Conservation (phyloP, 164 flowering plant species). For the Nymphaea thermarum region DNA sequence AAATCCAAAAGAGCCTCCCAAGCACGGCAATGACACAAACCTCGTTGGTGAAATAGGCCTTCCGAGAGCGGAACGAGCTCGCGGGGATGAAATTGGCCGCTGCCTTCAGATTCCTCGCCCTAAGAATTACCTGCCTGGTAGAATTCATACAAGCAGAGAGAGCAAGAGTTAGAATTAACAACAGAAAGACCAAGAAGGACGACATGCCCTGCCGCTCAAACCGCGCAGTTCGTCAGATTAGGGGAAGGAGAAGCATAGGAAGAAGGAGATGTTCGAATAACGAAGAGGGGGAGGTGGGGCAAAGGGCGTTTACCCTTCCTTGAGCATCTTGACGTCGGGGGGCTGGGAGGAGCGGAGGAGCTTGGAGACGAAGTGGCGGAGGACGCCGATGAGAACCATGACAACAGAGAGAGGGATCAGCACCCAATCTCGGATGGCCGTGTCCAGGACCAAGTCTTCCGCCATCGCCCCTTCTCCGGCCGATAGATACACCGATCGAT, state of each 20-base stretch:
- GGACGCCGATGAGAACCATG: slow-evolving; percentile 89
- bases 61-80: slow-evolving; percentile 75
- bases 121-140: slow-evolving; percentile 67
- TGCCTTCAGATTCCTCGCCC: slow-evolving; percentile 79
- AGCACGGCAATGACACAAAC: slow-evolving; percentile 15
- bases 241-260: neutral
- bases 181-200: neutral
- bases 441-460: slow-evolving; percentile 90
- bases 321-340: slow-evolving; percentile 71
- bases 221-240: neutral
- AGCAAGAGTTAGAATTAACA: neutral
- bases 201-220: neutral
- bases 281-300: neutral
- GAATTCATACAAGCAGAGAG: neutral
- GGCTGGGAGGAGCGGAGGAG: slow-evolving; percentile 71
- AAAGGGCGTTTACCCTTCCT: slow-evolving; percentile 47
- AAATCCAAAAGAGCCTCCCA: neutral
- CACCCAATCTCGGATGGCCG: slow-evolving; percentile 98
- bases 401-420: slow-evolving; percentile 88
- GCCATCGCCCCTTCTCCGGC: slow-evolving; percentile 39
- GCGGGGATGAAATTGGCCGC: slow-evolving; percentile 76
- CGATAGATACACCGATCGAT: neutral
- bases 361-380: slow-evolving; percentile 88
- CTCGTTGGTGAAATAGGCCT: slow-evolving; percentile 71
- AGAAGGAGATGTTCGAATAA: neutral